phyloP scores from a whole-genome alignment of 2,329 filamentous ascomycete genomes.

The Aspergillus neoniger region DNA sequence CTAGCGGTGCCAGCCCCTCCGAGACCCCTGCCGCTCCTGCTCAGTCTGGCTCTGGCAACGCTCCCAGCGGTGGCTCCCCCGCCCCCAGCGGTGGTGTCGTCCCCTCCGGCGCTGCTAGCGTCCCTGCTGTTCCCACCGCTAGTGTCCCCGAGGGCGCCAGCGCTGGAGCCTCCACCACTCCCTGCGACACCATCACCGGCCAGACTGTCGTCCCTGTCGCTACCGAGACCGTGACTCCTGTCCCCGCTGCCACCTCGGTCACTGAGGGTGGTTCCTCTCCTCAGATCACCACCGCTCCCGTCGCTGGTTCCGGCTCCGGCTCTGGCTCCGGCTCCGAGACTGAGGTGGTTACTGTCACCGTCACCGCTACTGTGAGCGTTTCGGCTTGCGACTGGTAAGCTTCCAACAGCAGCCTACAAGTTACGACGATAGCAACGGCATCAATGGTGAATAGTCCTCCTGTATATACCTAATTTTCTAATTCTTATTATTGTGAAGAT shows the following conservation, averaged over 20 bases:
- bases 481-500: slow-evolving; percentile 29
- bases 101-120: slow-evolving; percentile 7
- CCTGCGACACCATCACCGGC: slow-evolving; percentile 18
- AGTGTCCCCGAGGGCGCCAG: neutral
- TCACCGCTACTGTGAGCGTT: slow-evolving; percentile 30
- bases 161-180: slow-evolving; percentile 10
- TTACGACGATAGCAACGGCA: slow-evolving; percentile 29
- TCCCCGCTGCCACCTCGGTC: slow-evolving; percentile 9
- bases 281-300: slow-evolving; percentile 21
- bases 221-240: slow-evolving; percentile 13
- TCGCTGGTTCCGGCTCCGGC: slow-evolving; percentile 15
- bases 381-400: slow-evolving; percentile 19
- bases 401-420: slow-evolving; percentile 10
- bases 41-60: neutral
- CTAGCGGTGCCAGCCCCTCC: slow-evolving; percentile 3
- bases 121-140: slow-evolving; percentile 7
- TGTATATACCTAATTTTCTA: slow-evolving; percentile 40
- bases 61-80: neutral
- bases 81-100: neutral
- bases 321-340: slow-evolving; percentile 11
- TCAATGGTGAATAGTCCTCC: slow-evolving; percentile 22
- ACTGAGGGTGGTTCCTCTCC: slow-evolving; percentile 14
- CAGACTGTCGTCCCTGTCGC: slow-evolving; percentile 14
- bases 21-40: slow-evolving; percentile 6
- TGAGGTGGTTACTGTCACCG: slow-evolving; percentile 26